Percentiles rank a stretch among this genome's conserved stretches.
phyloP scores from a whole-genome alignment of 2,329 filamentous ascomycete species.

The Neonectria faginata region DNA sequence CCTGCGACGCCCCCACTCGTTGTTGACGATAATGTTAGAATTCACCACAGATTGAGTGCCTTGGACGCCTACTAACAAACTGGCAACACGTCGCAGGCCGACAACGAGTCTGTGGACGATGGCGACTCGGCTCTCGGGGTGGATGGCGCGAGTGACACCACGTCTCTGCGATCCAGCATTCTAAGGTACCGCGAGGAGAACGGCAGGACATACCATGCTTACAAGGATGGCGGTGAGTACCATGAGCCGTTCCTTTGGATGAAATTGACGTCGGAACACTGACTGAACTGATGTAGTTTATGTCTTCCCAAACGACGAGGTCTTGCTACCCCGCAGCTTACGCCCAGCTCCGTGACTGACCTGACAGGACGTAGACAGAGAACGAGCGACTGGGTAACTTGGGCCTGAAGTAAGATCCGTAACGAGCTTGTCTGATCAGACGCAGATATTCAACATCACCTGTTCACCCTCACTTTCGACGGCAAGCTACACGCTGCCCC shows the following conservation, averaged over 20 bases:
- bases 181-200: constrained; percentile 26
- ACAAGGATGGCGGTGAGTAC: constrained; percentile 2
- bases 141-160: constrained; percentile 10
- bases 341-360: constrained; percentile 1
- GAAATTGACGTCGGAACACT: background rate
- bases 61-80: constrained; percentile 1
- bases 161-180: constrained; percentile 24
- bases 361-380: constrained; percentile 7
- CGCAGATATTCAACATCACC: constrained; percentile 32
- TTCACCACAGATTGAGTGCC: background rate
- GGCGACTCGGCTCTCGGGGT: constrained; percentile 23
- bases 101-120: constrained; percentile 16
- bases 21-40: background rate
- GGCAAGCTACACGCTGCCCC: constrained; percentile 20
- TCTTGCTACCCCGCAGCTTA: background rate
- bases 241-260: background rate
- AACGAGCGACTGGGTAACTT: constrained; percentile 29
- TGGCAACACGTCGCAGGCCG: background rate
- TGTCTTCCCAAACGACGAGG: constrained; percentile 33
- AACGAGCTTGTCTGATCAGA: background rate
- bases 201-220: constrained; percentile 15
- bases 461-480: constrained; percentile 27
- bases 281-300: constrained; percentile 23
- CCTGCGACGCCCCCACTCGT: background rate
- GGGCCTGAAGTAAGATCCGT: background rate